Conservation (phyloP, 352 stramenopile species). For the Pythium periplocum region DNA sequence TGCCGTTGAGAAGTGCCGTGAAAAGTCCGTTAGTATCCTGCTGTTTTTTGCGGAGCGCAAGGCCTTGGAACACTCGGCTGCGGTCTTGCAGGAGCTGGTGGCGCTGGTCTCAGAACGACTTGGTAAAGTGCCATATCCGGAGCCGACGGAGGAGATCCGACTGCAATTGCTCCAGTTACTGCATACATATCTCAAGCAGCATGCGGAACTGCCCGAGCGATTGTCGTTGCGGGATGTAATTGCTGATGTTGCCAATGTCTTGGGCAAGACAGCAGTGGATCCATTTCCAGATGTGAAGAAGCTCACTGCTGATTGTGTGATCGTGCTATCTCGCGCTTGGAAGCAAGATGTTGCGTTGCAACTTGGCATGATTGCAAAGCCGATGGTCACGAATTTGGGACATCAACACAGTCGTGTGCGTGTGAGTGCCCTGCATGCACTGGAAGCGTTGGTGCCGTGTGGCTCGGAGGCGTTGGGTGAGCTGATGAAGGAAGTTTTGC, state of each 20-base stretch:
- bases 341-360: conserved; percentile 56
- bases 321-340: conserved; percentile 51
- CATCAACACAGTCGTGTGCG: conserved; percentile 83
- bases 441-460: conserved; percentile 67
- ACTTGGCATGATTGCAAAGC: conserved; percentile 57
- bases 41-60: conserved; percentile 47
- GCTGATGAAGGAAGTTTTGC: conserved; percentile 71
- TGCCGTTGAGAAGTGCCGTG: conserved; percentile 70
- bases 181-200: conserved; percentile 47
- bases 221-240: conserved; percentile 52
- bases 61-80: conserved; percentile 34
- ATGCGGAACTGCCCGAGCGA: conserved; percentile 13
- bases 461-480: conserved; percentile 56
- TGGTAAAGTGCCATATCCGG: conserved; percentile 69
- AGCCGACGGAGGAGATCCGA: conserved; percentile 81
- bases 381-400: conserved; percentile 60
- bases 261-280: conserved; percentile 71
- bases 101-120: conserved; percentile 42
- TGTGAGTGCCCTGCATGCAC: conserved; percentile 63
- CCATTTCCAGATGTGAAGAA: conserved; percentile 83
- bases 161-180: conserved; percentile 62
- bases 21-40: conserved; percentile 56
- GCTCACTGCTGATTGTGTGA: conserved; percentile 52
- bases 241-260: conserved; percentile 51
- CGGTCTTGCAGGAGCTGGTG: conserved; percentile 44